Conservation (phyloP, 306 rosid genomes). For the Abrus pulchellus region DNA sequence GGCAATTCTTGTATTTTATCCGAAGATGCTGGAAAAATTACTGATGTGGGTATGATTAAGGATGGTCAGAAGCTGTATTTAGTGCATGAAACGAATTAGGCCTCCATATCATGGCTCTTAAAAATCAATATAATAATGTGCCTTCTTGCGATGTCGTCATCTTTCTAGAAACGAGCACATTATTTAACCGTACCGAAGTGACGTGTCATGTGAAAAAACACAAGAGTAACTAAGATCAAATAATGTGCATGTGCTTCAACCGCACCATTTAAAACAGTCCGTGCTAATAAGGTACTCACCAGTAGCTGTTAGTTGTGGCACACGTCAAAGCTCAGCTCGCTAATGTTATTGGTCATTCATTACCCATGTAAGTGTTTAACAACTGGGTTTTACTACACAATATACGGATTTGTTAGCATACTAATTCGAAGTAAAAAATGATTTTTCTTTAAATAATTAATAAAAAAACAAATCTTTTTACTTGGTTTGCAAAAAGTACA, state of each 20-base stretch:
- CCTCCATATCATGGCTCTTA: slow-evolving; percentile 27
- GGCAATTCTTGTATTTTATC: slow-evolving; percentile 64
- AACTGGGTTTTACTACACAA: background rate
- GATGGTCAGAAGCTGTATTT: slow-evolving; percentile 84
- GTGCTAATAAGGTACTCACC: background rate
- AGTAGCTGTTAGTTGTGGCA: background rate
- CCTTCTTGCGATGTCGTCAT: slow-evolving; percentile 28
- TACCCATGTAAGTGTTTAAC: background rate
- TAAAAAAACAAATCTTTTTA: too few relatives aligned
- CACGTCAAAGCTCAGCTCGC: background rate
- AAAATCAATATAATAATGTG: background rate
- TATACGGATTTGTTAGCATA: background rate
- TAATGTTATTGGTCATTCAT: background rate
- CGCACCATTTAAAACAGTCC: background rate
- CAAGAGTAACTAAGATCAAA: slow-evolving; percentile 26
- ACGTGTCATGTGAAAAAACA: background rate
- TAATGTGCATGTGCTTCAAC: background rate
- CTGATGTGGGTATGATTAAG: slow-evolving; percentile 69
- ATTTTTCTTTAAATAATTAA: background rate
- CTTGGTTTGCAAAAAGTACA: background rate
- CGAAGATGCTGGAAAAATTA: slow-evolving; percentile 92
- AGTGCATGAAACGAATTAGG: slow-evolving; percentile 57
- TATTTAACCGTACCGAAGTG: slow-evolving; percentile 23
- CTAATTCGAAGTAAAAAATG: background rate
- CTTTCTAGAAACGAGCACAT: slow-evolving; percentile 25